phyloP scores from a whole-genome alignment of 805 yeast genomes.

The Maudiozyma bulderi region DNA sequence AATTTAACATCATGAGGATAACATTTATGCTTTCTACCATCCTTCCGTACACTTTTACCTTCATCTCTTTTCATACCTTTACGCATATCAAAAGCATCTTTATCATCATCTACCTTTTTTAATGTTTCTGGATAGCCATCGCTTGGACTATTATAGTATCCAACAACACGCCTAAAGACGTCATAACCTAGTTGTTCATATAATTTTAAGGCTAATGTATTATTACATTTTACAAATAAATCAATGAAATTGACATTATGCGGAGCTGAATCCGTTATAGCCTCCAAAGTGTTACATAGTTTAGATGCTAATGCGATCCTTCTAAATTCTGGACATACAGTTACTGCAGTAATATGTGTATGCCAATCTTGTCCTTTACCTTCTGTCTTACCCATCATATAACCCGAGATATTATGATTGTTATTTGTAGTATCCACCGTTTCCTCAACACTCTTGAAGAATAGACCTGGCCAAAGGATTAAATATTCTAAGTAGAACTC shows the following conservation, averaged over 20 bases:
- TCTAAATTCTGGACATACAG: conserved; percentile 73
- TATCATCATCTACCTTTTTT: conserved; percentile 46
- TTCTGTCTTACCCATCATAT: conserved; percentile 95
- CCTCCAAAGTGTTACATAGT: conserved; percentile 64
- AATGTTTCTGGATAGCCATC: conserved; percentile 35
- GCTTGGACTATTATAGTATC: conserved; percentile 61
- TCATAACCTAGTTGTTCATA: conserved; percentile 83
- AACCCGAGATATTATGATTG: conserved; percentile 39
- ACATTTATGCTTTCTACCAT: conserved; percentile 53
- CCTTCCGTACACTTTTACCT: conserved; percentile 41
- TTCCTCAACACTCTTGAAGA: conserved; percentile 61
- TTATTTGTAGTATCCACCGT: conserved; percentile 27
- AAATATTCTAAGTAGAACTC: conserved; percentile 80
- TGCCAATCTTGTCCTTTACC: conserved; percentile 86
- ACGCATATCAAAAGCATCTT: conserved; percentile 87
- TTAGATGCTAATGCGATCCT: conserved; percentile 78
- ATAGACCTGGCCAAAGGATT: conserved; percentile 77
- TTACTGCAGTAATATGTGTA: conserved; percentile 92
- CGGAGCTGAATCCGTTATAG: conserved; percentile 67
- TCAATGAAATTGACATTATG: conserved; percentile 80
- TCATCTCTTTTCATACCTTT: conserved; percentile 51
- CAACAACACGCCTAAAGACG: conserved; percentile 78
- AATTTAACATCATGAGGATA: conserved; percentile 60
- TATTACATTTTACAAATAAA: conserved; percentile 82
- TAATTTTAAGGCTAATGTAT: conserved; percentile 64